Conservation (phyloP, 2,329 filamentous ascomycete genomes). For the Ceratocystis destructans region DNA sequence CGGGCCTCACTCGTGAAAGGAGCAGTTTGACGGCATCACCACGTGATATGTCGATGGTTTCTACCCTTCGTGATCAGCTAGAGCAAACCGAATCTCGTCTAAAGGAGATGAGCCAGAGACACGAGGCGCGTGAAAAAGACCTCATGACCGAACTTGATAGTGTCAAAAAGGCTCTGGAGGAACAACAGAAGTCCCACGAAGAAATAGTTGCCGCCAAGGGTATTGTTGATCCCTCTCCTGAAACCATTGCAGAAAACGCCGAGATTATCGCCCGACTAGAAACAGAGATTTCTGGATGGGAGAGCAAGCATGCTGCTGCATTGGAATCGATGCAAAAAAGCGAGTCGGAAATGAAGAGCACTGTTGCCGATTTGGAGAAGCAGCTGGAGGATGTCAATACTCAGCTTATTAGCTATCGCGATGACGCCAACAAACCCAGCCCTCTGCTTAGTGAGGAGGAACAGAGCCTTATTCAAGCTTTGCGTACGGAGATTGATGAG, state of each 20-base stretch:
- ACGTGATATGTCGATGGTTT: conserved; percentile 83
- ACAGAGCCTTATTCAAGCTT: conserved; percentile 42
- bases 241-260: conserved; percentile 14
- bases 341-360: conserved; percentile 58
- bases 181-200: conserved; percentile 14
- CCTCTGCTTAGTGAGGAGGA: conserved; percentile 38
- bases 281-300: conserved; percentile 59
- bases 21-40: conserved; percentile 74
- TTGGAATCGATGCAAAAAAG: conserved; percentile 58
- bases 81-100: conserved; percentile 76
- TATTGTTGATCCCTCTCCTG: conserved; percentile 7
- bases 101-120: conserved; percentile 54
- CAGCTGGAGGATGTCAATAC: conserved; percentile 42
- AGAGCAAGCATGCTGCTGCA: conserved; percentile 57
- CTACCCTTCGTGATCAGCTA: conserved; percentile 74
- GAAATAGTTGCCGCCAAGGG: background rate
- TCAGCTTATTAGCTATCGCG: conserved; percentile 33
- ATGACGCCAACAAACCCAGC: conserved; percentile 27
- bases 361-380: conserved; percentile 58
- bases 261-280: conserved; percentile 47
- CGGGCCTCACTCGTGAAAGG: conserved; percentile 80
- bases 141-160: conserved; percentile 56
- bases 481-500: conserved; percentile 66
- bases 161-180: conserved; percentile 17
- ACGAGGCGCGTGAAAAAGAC: conserved; percentile 62